A percentile compares a stretch with the other conserved stretches of the same genome.
These are phyloP conservation scores for Lolium multiflorum DNA, from an alignment of 176 grass and related monocot species.

Conservation along the genomic window DNA sequence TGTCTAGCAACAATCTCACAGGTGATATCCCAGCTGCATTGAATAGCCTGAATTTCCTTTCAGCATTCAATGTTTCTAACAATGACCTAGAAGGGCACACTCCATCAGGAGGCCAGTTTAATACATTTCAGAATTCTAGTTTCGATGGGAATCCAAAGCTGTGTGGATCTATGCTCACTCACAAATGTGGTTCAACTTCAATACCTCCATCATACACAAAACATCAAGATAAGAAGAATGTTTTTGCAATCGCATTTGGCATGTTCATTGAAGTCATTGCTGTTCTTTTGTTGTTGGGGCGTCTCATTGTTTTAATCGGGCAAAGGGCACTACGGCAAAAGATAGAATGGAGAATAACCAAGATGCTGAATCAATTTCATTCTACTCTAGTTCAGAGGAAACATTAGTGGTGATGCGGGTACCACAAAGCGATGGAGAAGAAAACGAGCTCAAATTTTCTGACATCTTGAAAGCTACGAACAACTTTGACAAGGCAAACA, in stretches of 20 bases:
- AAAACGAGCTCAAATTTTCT: neutral
- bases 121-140: conserved; percentile 25
- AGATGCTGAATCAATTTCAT: conserved; percentile 10
- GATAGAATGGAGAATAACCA: neutral
- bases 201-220: neutral
- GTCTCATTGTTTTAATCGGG: neutral
- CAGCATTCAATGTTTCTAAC: conserved; percentile 33
- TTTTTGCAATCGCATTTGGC: conserved; percentile 22
- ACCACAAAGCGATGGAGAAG: neutral
- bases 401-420: neutral
- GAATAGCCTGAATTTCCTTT: conserved; percentile 19
- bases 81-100: conserved; percentile 43
- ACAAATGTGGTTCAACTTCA: neutral
- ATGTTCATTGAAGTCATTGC: neutral
- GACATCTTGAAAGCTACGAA: conserved; percentile 56
- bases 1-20: conserved; percentile 37
- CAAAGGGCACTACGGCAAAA: neutral
- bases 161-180: neutral
- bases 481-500: conserved; percentile 54
- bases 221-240: neutral
- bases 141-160: conserved; percentile 26
- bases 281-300: neutral
- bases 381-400: neutral
- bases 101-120: conserved; percentile 38
- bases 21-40: conserved; percentile 8